Evolutionary conservation across 2,329 filamentous ascomycete genomes (phyloP).

Genomic region (Didymella glomerata): DNA sequence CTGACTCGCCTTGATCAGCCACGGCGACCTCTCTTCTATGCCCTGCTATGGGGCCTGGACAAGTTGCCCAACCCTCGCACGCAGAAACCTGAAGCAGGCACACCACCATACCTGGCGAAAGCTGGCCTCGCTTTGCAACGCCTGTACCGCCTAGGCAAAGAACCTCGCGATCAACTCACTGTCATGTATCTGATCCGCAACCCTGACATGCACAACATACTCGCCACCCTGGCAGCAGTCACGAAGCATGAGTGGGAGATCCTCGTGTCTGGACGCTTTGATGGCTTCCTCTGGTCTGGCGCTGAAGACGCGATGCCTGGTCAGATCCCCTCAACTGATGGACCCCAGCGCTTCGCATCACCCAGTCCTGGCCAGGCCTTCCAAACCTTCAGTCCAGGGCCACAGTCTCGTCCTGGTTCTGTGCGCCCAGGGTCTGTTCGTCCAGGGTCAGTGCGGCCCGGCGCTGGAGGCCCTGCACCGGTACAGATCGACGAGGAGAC

Average conservation of each 20-base stretch:
- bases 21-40: conserved; percentile 82
- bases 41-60: conserved; percentile 71
- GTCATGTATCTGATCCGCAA: conserved; percentile 88
- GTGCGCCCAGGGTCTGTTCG: conserved; percentile 43
- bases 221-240: conserved; percentile 87
- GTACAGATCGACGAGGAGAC: conserved; percentile 94
- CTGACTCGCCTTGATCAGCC: conserved; percentile 82
- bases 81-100: conserved; percentile 69
- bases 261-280: conserved; percentile 89
- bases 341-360: conserved; percentile 51
- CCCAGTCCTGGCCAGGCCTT: conserved; percentile 47
- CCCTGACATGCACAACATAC: conserved; percentile 80
- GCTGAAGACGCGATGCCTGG: conserved; percentile 68
- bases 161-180: conserved; percentile 84
- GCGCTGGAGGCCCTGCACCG: conserved; percentile 60
- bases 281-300: conserved; percentile 94
- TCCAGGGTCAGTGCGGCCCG: conserved; percentile 41
- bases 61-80: conserved; percentile 64
- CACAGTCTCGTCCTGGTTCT: conserved; percentile 34
- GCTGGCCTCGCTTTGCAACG: conserved; percentile 82
- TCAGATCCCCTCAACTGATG: conserved; percentile 53
- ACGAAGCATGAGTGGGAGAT: conserved; percentile 97
- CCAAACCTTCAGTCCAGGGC: conserved; percentile 44
- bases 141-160: conserved; percentile 76
- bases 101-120: conserved; percentile 77